Conservation (phyloP, 2,329 filamentous ascomycete genomes). For the Penicillium olsonii region DNA sequence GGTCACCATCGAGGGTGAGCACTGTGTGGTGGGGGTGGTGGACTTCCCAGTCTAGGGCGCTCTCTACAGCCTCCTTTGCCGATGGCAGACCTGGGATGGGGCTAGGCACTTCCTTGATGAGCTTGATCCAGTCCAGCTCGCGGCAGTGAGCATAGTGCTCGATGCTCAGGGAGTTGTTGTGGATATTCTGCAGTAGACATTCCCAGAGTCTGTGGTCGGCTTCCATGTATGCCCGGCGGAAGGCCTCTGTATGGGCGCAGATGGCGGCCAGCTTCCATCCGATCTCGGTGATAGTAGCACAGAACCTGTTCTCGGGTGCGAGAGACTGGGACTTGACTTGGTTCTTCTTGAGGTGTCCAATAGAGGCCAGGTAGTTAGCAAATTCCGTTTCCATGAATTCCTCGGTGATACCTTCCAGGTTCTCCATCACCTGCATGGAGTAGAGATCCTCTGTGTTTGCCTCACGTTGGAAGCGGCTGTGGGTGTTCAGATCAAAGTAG, state of each 20-base stretch:
- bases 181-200: constrained; percentile 16
- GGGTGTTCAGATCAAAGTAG: constrained; percentile 4
- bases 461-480: background rate
- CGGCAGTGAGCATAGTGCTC: constrained; percentile 27
- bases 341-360: background rate
- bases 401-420: background rate
- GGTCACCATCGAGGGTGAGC: background rate
- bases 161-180: constrained; percentile 23
- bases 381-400: constrained; percentile 1
- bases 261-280: constrained; percentile 32
- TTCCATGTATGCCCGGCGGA: constrained; percentile 16
- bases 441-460: background rate
- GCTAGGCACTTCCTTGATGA: background rate
- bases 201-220: constrained; percentile 15
- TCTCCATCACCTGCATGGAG: background rate
- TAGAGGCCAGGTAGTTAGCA: background rate
- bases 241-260: constrained; percentile 28
- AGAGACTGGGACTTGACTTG: constrained; percentile 1
- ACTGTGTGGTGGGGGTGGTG: constrained; percentile 19
- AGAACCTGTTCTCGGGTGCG: background rate
- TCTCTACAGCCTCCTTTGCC: background rate
- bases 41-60: constrained; percentile 2
- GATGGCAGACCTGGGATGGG: background rate
- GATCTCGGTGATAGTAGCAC: constrained; percentile 11
- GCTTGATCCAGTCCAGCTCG: constrained; percentile 26